phyloP scores from a whole-genome alignment of 2,329 filamentous ascomycete genomes.

The Fusarium illudens region DNA sequence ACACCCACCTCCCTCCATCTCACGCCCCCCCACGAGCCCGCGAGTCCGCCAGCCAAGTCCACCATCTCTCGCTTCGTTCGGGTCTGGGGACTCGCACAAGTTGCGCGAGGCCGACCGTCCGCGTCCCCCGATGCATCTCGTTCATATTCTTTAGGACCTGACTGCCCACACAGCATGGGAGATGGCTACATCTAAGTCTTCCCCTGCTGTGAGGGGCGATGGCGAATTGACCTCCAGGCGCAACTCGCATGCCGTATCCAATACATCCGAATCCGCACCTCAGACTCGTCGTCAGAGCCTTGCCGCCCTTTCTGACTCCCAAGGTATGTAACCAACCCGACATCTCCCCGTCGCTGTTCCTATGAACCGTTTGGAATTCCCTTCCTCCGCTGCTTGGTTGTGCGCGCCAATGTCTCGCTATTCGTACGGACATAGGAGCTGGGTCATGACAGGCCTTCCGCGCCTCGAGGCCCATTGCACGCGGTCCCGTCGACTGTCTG shows the following conservation, averaged over 20 bases:
- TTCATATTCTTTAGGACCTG: conserved; percentile 35
- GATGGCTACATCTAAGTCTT: conserved; percentile 46
- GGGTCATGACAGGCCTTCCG: not conserved
- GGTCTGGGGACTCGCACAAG: conserved; percentile 34
- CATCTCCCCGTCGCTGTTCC: conserved; percentile 2
- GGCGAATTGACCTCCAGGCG: conserved; percentile 40
- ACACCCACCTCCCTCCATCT: conserved; percentile 19
- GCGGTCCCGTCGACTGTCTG: not conserved
- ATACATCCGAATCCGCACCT: conserved; percentile 34
- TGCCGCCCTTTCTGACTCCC: conserved; percentile 42
- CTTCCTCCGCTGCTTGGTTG: not conserved
- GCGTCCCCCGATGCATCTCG: conserved; percentile 29
- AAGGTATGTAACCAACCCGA: conserved; percentile 40
- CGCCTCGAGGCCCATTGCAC: not conserved
- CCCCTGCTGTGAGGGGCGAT: conserved; percentile 40
- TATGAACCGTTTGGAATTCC: not conserved
- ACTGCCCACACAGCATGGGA: conserved; percentile 48
- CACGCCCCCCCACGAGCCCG: conserved; percentile 30
- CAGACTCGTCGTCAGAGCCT: conserved; percentile 35
- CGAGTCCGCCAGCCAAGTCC: conserved; percentile 32
- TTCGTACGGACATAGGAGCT: conserved; percentile 1
- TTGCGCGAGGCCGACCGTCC: conserved; percentile 41
- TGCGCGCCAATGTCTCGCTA: conserved; percentile 7
- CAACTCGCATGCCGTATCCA: conserved; percentile 39
- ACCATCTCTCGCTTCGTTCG: conserved; percentile 33